Conservation (phyloP, 805 yeast species). For the Myxozyma udenii region DNA sequence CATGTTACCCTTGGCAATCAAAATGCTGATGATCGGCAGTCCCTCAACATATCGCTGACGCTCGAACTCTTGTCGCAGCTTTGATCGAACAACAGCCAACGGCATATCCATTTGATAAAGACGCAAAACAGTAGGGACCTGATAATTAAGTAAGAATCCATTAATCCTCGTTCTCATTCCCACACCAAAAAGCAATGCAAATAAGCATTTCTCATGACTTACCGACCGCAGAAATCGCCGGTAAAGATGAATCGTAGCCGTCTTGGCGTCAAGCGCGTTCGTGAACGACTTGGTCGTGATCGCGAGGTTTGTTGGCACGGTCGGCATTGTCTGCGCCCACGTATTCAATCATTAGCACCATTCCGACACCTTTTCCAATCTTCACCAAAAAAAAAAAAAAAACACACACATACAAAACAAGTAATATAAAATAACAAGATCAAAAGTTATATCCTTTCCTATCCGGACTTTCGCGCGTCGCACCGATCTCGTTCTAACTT, state of each 20-base stretch:
- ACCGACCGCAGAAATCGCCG: slow-evolving; percentile 61
- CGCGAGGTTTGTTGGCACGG: slow-evolving; percentile 79
- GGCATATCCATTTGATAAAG: slow-evolving; percentile 74
- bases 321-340: slow-evolving; percentile 47
- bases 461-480: no score
- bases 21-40: slow-evolving; percentile 60
- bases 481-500: no score
- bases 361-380: neutral
- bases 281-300: slow-evolving; percentile 70
- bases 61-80: slow-evolving; percentile 85
- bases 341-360: neutral
- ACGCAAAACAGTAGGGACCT: slow-evolving; percentile 58
- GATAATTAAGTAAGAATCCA: neutral
- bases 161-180: neutral
- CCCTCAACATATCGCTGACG: slow-evolving; percentile 73
- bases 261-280: slow-evolving; percentile 57
- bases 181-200: neutral
- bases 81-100: slow-evolving; percentile 71
- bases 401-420: no score
- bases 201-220: slow-evolving; percentile 33
- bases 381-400: neutral
- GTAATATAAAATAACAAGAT: no score
- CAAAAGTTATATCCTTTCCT: no score
- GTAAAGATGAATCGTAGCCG: slow-evolving; percentile 65
- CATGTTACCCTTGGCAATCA: slow-evolving; percentile 82